Base-by-base conservation (phyloP, 805 yeast species). In the Clavispora vitiphila region DNA sequence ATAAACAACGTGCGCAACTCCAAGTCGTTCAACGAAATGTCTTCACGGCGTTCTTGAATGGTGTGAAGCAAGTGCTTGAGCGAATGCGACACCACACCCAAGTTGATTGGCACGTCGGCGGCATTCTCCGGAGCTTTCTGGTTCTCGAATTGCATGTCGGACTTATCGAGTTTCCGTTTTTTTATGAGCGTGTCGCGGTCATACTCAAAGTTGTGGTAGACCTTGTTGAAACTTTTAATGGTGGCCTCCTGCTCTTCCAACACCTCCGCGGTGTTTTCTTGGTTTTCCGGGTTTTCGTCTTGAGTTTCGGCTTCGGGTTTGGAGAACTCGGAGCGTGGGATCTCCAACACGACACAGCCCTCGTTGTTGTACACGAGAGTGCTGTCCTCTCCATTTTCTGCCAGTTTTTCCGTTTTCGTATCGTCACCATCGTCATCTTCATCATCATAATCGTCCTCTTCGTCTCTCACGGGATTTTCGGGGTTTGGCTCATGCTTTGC, bases 1-100 rank as follows among this genome's bases (percentile, higher is more conserved):
- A 86, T 77, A 40, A 93, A 83, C 48, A 93, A 69, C 46, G 84
- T 84, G 45, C 91, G 78, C 42, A 93, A 75, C 58, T 93, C 98
- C 42, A 77, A 70, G 55, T 91, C 98, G 9, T 87, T 80, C 24
- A 93, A 69, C 15, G 73, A 71, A 42, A 91, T 67, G 45, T 78
- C 77, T n/a, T 87, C 86, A 53, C 96, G 77, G 44, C 84, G 80
- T 20, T 76, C 78, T 49, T 88, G 96, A 41, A 93, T 88, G 2
- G 83, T 77, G 7, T 79, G 77, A 23, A 93, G 67, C 37, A 93
- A 71, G 60, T 95, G 90, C 56, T 89, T 87, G 39, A 93, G 67
- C 8, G 72, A 64, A 8, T 64, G 64, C 3, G 68, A 61, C 2
- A 62, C 72, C 5, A 65, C 48, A 4, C 73, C 71, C 30, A 69